Evolutionary conservation across 345 rosid species (phyloP).

Genomic region (Sisymbrium irio): DNA sequence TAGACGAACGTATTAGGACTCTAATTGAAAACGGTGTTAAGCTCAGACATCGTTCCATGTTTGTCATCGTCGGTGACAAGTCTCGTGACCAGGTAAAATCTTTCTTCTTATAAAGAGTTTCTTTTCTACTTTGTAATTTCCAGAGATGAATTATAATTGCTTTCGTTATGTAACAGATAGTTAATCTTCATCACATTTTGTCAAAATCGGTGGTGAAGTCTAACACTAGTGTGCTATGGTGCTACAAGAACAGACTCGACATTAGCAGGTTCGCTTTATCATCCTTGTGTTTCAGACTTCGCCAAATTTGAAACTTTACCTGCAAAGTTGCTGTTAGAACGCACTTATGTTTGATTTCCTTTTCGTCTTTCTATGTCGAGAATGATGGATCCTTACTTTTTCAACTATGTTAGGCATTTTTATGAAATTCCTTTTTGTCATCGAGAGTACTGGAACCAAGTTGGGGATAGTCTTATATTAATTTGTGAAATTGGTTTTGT

Average conservation of each 20-base stretch:
- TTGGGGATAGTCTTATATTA: background rate
- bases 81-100: conserved; percentile 54
- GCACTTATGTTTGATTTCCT: background rate
- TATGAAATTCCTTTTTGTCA: background rate
- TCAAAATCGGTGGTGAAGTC: conserved; percentile 73
- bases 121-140: conserved; percentile 29
- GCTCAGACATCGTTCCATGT: conserved; percentile 81
- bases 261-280: conserved; percentile 73
- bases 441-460: background rate
- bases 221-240: conserved; percentile 79
- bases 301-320: background rate
- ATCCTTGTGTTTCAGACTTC: background rate
- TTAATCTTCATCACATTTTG: conserved; percentile 84
- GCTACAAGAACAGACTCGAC: conserved; percentile 90
- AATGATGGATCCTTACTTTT: background rate
- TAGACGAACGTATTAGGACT: conserved; percentile 88
- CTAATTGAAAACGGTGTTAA: conserved; percentile 93
- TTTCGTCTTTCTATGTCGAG: background rate
- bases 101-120: background rate
- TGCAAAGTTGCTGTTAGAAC: background rate
- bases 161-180: conserved; percentile 50
- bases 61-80: conserved; percentile 90
- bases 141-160: background rate
- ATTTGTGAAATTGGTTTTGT: conserved; percentile 17
- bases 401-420: background rate